phyloP scores from a whole-genome alignment of 768 basidiomycete genomes.

The Boletus barrowsii region DNA sequence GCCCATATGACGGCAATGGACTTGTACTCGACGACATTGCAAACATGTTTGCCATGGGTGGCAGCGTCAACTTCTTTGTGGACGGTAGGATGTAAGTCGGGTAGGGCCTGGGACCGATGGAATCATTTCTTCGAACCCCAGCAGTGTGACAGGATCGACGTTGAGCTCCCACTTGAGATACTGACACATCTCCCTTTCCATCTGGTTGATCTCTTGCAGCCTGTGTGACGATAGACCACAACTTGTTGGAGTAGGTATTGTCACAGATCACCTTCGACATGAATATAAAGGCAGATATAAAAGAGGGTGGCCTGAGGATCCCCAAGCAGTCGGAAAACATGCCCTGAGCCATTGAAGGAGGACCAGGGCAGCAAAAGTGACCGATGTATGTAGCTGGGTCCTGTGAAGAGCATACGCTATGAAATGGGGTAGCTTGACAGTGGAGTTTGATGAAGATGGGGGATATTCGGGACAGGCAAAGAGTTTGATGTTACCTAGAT shows the following conservation, averaged over 20 bases:
- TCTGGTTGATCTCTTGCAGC: conserved; percentile 77
- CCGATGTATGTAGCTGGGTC: conserved; percentile 56
- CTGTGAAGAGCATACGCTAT: conserved; percentile 69
- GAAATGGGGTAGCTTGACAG: conserved; percentile 48
- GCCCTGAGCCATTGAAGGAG: conserved; percentile 65
- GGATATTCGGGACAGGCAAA: conserved; percentile 86
- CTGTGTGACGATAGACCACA: conserved; percentile 88
- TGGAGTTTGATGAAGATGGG: conserved; percentile 37
- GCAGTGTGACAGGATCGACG: conserved; percentile 60
- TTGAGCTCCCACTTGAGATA: conserved; percentile 93
- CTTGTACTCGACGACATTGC: conserved; percentile 30
- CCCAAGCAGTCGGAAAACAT: conserved; percentile 72
- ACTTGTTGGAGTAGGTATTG: conserved; percentile 92
- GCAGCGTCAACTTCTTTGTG: conserved; percentile 56
- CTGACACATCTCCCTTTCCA: conserved; percentile 76
- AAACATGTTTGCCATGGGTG: conserved; percentile 31
- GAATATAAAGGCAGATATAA: conserved; percentile 74
- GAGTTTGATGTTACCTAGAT: too few relatives aligned
- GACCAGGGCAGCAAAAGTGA: conserved; percentile 39
- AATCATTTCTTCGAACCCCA: conserved; percentile 59
- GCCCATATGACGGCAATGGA: conserved; percentile 29
- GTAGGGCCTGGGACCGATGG: conserved; percentile 49
- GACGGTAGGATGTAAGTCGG: conserved; percentile 62
- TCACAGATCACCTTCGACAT: conserved; percentile 83
- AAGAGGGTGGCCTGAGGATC: conserved; percentile 66